Conservation (phyloP, 1,284 basidiomycete species). For the Malassezia japonica region DNA sequence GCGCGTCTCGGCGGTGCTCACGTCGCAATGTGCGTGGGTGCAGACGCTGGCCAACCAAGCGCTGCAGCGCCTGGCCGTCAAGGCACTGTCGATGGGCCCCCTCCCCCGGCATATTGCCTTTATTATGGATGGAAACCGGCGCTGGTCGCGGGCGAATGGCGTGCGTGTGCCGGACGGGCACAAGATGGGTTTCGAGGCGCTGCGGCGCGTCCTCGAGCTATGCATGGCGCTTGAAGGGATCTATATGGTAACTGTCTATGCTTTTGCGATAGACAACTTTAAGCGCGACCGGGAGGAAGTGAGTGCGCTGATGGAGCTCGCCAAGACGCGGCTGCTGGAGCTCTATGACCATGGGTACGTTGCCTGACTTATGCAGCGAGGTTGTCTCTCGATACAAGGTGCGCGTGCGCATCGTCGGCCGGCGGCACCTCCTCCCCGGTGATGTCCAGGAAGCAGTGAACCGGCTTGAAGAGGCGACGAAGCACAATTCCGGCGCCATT, state of each 20-base stretch:
- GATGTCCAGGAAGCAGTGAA: constrained; percentile 63
- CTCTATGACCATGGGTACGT: constrained; percentile 69
- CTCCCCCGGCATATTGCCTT: constrained; percentile 86
- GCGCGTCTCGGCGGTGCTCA: too few relatives aligned
- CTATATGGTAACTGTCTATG: constrained; percentile 72
- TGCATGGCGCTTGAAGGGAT: constrained; percentile 37
- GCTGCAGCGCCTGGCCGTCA: neutral
- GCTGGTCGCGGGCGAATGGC: constrained; percentile 62
- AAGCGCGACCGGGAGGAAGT: constrained; percentile 79
- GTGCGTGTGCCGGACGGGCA: constrained; percentile 58
- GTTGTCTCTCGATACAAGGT: constrained; percentile 59
- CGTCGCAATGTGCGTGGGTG: too few relatives aligned
- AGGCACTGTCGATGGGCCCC: constrained; percentile 55
- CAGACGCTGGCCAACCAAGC: too few relatives aligned
- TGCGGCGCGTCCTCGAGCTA: constrained; percentile 55
- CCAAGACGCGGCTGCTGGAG: constrained; percentile 70
- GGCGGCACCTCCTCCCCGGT: constrained; percentile 64
- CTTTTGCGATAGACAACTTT: constrained; percentile 97
- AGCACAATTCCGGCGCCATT: constrained; percentile 66
- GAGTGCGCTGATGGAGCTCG: constrained; percentile 72
- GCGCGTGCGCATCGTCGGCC: constrained; percentile 73
- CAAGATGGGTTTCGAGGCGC: constrained; percentile 68
- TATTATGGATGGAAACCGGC: constrained; percentile 94
- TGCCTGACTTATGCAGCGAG: too few relatives aligned
- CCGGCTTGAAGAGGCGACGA: constrained; percentile 71